phyloP scores from a whole-genome alignment of 257 asterid genomes.

The Primulina huaijiensis region DNA sequence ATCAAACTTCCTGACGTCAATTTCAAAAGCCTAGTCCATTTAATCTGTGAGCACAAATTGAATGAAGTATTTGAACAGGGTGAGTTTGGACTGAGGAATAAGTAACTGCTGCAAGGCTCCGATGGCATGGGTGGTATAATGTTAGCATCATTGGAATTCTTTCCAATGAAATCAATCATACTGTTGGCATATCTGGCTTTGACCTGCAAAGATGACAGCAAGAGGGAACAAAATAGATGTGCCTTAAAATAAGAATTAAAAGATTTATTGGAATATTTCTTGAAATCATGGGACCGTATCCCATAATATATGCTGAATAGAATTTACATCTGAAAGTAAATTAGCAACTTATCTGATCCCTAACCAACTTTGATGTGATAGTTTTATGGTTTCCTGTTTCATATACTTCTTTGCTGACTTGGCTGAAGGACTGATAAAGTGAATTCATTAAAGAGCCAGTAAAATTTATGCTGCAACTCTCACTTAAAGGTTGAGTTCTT shows the following conservation, averaged over 20 bases:
- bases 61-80: not conserved
- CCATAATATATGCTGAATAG: too few species aligned
- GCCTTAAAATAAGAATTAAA: not conserved
- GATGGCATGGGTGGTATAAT: not conserved
- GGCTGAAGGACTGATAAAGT: conserved; percentile 14
- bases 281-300: not conserved
- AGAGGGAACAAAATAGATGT: too few species aligned
- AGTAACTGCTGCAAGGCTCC: not conserved
- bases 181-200: too few species aligned
- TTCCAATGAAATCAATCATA: too few species aligned
- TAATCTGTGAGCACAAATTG: not conserved
- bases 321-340: not conserved
- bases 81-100: not conserved
- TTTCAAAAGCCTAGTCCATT: not conserved
- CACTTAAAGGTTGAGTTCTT: conserved; percentile 2
- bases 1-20: not conserved
- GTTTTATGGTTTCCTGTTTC: not conserved
- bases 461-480: not conserved
- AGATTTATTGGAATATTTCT: not conserved
- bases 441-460: not conserved
- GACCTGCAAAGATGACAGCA: too few species aligned
- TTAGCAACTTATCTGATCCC: too few species aligned
- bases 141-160: not conserved
- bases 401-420: conserved; percentile 12
- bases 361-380: too few species aligned